Evolutionary conservation across 805 yeast species (phyloP), one percentile per base, ranked within the genome.

Genomic region (Nakazawaea holstii): DNA sequence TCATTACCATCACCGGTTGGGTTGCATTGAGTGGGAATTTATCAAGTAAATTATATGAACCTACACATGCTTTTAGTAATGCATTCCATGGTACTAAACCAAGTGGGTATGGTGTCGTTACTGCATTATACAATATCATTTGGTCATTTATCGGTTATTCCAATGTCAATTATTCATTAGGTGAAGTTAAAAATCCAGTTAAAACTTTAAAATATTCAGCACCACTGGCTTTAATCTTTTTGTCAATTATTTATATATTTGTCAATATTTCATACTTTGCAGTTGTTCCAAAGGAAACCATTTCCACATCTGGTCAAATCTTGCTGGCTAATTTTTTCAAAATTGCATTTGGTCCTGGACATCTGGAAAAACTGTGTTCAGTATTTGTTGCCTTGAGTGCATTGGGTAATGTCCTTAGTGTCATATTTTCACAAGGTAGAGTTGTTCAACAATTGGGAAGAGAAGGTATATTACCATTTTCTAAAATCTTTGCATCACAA

Each of bases 131-230:
- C 68, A 85, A 84, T 58, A 87, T 87, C 48, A 86, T 87, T 59
- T 87, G 92, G 92, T 84, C 92, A 1, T 87, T 80, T 56, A 79
- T 85, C 56, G 95, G 95, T 44, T 87, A 86, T 61, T 82, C 91
- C 35, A 87, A 87, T 59, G 91, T 84, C 45, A 86, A 87, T 66
- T 86, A 87, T 57, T 92, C 94, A 6, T 72, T 86, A 41, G 87
- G 90, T 57, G 95, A 87, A 66, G 79, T 81, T 43, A 82, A 77
- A 60, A 76, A 87, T 62, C 94, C 95, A 2, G 77, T 77, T 41
- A 77, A 77, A 56, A 81, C 87, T 42, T 76, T 85, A 61, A 80
- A 69, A 58, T 64, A 76, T 47, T 90, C 92, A 13, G 95, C 91
- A 39, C 95, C 96, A 37, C 57, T 74, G 28, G 88, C 95, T 0